These are phyloP conservation scores for Cutaneotrichosporon dermatis DNA, from an alignment of 1,284 basidiomycete genomes.

Conservation along the genomic window DNA sequence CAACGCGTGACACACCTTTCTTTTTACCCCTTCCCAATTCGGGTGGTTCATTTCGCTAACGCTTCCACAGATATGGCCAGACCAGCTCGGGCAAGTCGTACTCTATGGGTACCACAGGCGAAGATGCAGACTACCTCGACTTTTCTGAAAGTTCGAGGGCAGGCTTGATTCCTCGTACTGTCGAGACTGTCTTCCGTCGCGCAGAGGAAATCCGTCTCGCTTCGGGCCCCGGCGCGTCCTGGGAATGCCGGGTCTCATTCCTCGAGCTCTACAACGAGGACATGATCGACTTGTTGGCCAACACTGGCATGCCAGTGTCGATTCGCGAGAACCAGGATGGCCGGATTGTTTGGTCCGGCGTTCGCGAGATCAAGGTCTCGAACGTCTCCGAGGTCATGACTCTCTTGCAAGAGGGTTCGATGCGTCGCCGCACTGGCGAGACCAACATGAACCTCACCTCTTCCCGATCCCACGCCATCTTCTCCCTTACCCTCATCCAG, in stretches of 20 bases:
- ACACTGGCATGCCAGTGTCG: constrained; percentile 71
- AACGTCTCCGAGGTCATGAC: constrained; percentile 85
- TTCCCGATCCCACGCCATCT: constrained; percentile 97
- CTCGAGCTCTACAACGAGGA: constrained; percentile 99
- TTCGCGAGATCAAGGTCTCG: constrained; percentile 82
- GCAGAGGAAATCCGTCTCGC: constrained; percentile 72
- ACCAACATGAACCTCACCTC: constrained; percentile 99
- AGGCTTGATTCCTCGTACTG: constrained; percentile 92
- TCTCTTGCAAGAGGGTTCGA: constrained; percentile 79
- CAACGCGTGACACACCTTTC: neutral
- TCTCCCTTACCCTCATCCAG: constrained; percentile 89
- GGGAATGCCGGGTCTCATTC: constrained; percentile 60
- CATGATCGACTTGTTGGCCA: constrained; percentile 78
- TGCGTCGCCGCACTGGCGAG: constrained; percentile 88
- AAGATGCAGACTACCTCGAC: constrained; percentile 70
- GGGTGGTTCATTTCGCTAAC: neutral
- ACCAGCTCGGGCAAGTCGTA: constrained; percentile 96
- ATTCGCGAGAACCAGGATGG: constrained; percentile 96
- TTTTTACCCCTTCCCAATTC: neutral
- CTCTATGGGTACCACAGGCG: constrained; percentile 80
- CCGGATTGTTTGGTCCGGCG: constrained; percentile 92
- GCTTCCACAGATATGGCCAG: constrained; percentile 65
- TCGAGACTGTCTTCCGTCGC: constrained; percentile 80
- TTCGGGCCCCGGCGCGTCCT: constrained; percentile 63
- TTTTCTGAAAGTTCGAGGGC: constrained; percentile 37